These are phyloP conservation scores for Penicillium digitatum DNA, from an alignment of 2,329 filamentous ascomycete genomes.

Conservation along the genomic window DNA sequence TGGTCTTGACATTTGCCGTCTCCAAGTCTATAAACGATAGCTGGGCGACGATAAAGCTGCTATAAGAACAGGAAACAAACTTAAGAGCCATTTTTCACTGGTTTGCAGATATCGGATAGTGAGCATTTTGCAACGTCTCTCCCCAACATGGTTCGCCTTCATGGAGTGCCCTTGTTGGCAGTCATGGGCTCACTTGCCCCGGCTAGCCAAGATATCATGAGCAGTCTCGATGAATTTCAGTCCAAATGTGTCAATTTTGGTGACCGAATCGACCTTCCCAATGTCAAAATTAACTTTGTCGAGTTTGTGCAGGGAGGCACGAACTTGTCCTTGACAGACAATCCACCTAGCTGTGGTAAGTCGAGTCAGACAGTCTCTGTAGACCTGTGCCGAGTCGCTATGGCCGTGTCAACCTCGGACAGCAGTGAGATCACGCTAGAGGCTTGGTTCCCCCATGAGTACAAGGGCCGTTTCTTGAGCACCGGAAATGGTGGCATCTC, in stretches of 20 bases:
- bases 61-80: background rate
- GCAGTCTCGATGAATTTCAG: conserved; percentile 26
- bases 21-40: background rate
- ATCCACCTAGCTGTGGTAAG: conserved; percentile 35
- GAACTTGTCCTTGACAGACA: conserved; percentile 39
- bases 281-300: conserved; percentile 32
- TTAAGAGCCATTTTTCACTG: background rate
- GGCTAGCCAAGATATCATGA: conserved; percentile 20
- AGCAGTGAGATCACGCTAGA: conserved; percentile 48
- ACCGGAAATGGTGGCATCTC: conserved; percentile 50
- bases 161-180: conserved; percentile 13
- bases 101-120: no score
- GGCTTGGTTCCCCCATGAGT: conserved; percentile 47
- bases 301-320: conserved; percentile 38
- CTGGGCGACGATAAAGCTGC: background rate
- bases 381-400: conserved; percentile 43
- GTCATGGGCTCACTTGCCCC: conserved; percentile 19
- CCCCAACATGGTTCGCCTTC: conserved; percentile 12
- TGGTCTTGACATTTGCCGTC: background rate
- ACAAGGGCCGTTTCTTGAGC: conserved; percentile 46
- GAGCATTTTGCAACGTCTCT: background rate
- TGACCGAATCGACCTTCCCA: conserved; percentile 26
- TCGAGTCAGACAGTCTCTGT: conserved; percentile 34
- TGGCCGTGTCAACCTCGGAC: conserved; percentile 43
- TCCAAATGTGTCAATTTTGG: conserved; percentile 25